phyloP scores from a whole-genome alignment of 371 early-diverging fungal species.

The Mortierella sp. region DNA sequence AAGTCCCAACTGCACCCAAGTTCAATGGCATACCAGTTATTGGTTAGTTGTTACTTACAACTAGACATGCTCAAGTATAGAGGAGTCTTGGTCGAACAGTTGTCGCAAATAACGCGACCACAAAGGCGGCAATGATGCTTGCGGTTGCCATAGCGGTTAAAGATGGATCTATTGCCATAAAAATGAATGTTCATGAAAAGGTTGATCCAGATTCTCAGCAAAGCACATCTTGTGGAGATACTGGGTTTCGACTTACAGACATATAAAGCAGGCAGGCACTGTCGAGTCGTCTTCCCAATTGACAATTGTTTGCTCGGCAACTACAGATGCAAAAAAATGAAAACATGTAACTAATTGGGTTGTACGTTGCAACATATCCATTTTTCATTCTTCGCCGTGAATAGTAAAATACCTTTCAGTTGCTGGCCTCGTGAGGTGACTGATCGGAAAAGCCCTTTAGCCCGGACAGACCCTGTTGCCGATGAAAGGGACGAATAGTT shows the following conservation, averaged over 20 bases:
- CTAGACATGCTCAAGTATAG: slow-evolving; percentile 68
- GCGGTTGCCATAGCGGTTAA: slow-evolving; percentile 63
- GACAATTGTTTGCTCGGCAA: slow-evolving; percentile 73
- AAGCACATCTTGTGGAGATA: background rate
- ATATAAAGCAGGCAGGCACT: slow-evolving; percentile 67
- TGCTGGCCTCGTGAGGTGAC: slow-evolving; percentile 46
- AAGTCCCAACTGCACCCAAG: background rate
- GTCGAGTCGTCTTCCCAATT: slow-evolving; percentile 76
- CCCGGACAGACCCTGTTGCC: slow-evolving; percentile 48
- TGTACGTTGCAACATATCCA: background rate
- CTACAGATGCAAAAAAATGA: slow-evolving; percentile 45
- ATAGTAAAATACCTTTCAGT: slow-evolving; percentile 28
- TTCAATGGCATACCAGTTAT: background rate
- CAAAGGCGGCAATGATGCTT: slow-evolving; percentile 88
- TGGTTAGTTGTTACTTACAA: slow-evolving; percentile 52
- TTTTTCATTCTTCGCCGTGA: background rate
- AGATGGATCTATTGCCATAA: slow-evolving; percentile 16
- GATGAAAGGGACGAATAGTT: slow-evolving; percentile 22
- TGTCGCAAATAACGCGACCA: slow-evolving; percentile 81
- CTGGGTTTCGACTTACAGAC: slow-evolving; percentile 62
- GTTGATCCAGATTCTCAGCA: background rate
- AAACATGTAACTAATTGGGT: background rate
- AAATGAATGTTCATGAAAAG: slow-evolving; percentile 18
- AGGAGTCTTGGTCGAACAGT: slow-evolving; percentile 74
- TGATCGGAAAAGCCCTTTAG: slow-evolving; percentile 52